These are phyloP conservation scores for Geotrichum cucujoidarum DNA, from an alignment of 1,139 yeast species.

Conservation along the genomic window DNA sequence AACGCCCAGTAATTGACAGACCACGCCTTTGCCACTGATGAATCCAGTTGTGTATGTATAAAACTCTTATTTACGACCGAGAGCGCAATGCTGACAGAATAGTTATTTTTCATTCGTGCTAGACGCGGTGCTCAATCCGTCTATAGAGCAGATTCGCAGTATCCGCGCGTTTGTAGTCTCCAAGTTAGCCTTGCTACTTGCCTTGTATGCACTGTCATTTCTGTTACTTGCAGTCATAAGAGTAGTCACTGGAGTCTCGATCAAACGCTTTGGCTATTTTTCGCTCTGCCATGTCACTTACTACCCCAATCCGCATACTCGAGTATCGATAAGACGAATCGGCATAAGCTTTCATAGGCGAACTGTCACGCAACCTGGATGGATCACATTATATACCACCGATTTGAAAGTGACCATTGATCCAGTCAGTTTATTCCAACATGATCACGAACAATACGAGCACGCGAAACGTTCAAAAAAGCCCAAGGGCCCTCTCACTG, in stretches of 20 bases:
- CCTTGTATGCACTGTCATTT: conserved; percentile 34
- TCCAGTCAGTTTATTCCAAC: conserved; percentile 21
- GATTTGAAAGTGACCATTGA: conserved; percentile 34
- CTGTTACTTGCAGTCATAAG: conserved; percentile 38
- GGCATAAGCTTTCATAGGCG: conserved; percentile 40
- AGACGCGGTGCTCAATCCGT: conserved; percentile 7
- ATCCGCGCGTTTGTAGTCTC: conserved; percentile 15
- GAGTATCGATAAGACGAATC: conserved; percentile 34
- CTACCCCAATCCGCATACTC: conserved; percentile 36
- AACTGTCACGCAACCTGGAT: conserved; percentile 41
- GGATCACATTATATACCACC: conserved; percentile 32
- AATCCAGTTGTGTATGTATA: too few species aligned
- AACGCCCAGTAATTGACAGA: too few species aligned
- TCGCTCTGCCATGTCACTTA: conserved; percentile 38
- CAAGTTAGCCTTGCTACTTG: conserved; percentile 26
- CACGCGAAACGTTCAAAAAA: background rate
- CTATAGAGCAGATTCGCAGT: conserved; percentile 13
- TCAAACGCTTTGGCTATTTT: conserved; percentile 42
- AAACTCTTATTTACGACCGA: too few species aligned
- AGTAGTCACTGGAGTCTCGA: conserved; percentile 41
- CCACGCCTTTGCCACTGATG: too few species aligned
- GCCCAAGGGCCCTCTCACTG: background rate
- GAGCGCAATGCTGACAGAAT: background rate
- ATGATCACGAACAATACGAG: background rate
- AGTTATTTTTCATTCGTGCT: background rate